Conservation (phyloP, 2,329 filamentous ascomycete genomes). For the Cadophora luteo-olivacea region DNA sequence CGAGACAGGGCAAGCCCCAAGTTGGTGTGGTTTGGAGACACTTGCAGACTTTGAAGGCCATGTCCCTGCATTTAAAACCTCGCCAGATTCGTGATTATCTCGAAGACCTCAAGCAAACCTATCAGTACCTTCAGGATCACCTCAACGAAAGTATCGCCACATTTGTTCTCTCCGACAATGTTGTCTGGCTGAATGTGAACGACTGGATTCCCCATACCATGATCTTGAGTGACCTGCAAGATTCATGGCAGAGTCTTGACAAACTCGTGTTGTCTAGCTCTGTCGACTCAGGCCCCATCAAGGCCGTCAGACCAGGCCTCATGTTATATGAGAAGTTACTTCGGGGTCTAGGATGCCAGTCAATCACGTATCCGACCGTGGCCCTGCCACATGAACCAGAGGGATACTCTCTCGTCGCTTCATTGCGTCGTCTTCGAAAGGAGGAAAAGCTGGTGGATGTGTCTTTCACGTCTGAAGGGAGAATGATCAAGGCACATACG, state of each 20-base stretch:
- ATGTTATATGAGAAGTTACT: slow-evolving; percentile 37
- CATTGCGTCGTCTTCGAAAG: slow-evolving; percentile 26
- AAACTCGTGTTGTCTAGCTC: slow-evolving; percentile 38
- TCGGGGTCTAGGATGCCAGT: slow-evolving; percentile 34
- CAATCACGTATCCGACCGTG: slow-evolving; percentile 35
- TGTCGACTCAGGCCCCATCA: slow-evolving; percentile 34
- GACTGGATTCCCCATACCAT: slow-evolving; percentile 8
- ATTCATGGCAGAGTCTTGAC: slow-evolving; percentile 33
- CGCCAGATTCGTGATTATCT: slow-evolving; percentile 30
- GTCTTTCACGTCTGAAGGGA: slow-evolving; percentile 30
- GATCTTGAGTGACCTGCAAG: slow-evolving; percentile 26
- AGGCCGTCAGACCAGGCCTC: slow-evolving; percentile 35
- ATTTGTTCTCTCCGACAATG: slow-evolving; percentile 20
- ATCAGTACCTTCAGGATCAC: slow-evolving; percentile 36
- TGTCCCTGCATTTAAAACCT: slow-evolving; percentile 22
- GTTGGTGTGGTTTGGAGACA: slow-evolving; percentile 34
- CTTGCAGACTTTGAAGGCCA: slow-evolving; percentile 32
- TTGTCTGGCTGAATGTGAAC: slow-evolving; percentile 37
- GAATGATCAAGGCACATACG: slow-evolving; percentile 32
- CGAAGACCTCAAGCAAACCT: slow-evolving; percentile 33
- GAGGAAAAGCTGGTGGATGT: slow-evolving; percentile 32
- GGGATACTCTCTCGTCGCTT: slow-evolving; percentile 17
- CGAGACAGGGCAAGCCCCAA: slow-evolving; percentile 17
- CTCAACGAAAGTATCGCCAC: slow-evolving; percentile 16
- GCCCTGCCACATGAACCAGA: slow-evolving; percentile 7